Percentiles rank a stretch among this genome's conserved stretches.
Conservation (phyloP, 202 grass and related monocot genomes). For the Miscanthus sacchariflorus region DNA sequence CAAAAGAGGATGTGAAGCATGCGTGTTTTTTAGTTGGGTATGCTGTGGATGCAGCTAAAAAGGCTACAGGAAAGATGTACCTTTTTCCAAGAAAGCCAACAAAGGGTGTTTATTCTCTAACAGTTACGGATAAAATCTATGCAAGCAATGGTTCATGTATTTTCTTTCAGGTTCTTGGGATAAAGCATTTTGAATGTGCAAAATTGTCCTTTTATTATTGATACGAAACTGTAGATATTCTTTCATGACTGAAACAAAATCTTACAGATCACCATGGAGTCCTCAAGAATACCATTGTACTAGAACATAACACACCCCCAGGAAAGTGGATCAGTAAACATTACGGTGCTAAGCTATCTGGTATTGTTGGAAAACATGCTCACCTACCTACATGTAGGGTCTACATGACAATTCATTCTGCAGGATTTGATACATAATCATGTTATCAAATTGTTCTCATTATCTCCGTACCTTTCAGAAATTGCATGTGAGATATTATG, state of each 20-base stretch:
- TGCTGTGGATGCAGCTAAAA: constrained; percentile 47
- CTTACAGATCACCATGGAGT: constrained; percentile 4
- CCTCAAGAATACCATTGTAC: background rate
- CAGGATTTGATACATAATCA: background rate
- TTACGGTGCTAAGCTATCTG: background rate
- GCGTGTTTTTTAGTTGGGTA: constrained; percentile 46
- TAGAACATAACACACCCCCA: background rate
- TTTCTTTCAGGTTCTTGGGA: constrained; percentile 35
- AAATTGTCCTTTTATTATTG: constrained; percentile 6
- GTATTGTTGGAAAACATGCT: background rate
- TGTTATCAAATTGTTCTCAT: background rate
- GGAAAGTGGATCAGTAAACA: background rate
- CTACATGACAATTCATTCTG: background rate
- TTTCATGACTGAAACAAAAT: constrained; percentile 13
- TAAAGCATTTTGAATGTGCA: background rate
- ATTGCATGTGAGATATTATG: background rate
- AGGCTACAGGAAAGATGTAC: constrained; percentile 34
- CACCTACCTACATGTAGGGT: background rate
- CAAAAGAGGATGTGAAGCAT: constrained; percentile 37
- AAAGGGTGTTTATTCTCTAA: constrained; percentile 40
- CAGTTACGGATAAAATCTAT: constrained; percentile 38
- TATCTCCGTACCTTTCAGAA: constrained; percentile 2
- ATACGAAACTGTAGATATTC: constrained; percentile 30
- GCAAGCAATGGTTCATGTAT: constrained; percentile 28
- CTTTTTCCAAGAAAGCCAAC: constrained; percentile 35